phyloP scores from a whole-genome alignment of 225 moss, liverwort and hornwort genomes.

The Sphagnum tenellum region DNA sequence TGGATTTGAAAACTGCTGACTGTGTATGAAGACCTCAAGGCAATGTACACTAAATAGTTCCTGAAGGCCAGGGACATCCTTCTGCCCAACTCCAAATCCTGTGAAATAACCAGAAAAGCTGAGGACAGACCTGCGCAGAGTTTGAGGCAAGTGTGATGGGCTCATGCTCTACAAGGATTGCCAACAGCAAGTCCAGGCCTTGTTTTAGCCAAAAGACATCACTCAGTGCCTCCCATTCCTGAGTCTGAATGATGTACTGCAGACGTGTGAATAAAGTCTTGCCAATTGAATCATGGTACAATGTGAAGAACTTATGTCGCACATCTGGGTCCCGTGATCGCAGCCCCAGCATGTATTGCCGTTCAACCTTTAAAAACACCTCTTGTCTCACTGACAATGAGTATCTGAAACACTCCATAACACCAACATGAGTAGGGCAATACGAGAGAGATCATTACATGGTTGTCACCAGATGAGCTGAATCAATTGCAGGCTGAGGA shows the following conservation, averaged over 20 bases:
- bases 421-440: slow-evolving; percentile 5
- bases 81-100: neutral
- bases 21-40: too few species aligned
- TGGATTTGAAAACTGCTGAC: too few species aligned
- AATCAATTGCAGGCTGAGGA: too few species aligned
- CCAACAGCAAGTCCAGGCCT: slow-evolving; percentile 92
- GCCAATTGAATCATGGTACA: slow-evolving; percentile 92
- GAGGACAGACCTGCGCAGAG: slow-evolving; percentile 83
- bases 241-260: slow-evolving; percentile 94
- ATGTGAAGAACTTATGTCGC: slow-evolving; percentile 91
- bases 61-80: too few species aligned
- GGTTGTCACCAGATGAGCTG: too few species aligned
- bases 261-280: slow-evolving; percentile 92
- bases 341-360: slow-evolving; percentile 94
- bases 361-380: slow-evolving; percentile 94
- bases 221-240: slow-evolving; percentile 98
- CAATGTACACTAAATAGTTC: too few species aligned
- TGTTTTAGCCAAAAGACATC: slow-evolving; percentile 99
- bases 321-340: slow-evolving; percentile 93
- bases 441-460: too few species aligned
- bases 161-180: slow-evolving; percentile 97
- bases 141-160: slow-evolving; percentile 98
- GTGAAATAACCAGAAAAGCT: slow-evolving; percentile 6
- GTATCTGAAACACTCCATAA: slow-evolving; percentile 43
- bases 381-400: slow-evolving; percentile 83